Base-by-base conservation (phyloP, 1,284 basidiomycete genomes). In the Phellopilus nigrolimitatus region DNA sequence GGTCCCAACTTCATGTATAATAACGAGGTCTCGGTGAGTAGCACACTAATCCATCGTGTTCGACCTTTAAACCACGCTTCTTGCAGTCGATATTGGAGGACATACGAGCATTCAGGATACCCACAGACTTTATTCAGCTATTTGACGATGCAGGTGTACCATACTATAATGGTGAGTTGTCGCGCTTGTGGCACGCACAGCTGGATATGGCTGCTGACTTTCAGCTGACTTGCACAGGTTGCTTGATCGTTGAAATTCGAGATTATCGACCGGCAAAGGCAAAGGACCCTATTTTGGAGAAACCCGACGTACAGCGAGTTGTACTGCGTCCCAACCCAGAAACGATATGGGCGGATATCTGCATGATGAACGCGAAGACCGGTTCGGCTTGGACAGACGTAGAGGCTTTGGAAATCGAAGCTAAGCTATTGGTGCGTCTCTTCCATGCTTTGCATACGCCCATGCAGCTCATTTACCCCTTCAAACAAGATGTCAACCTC, bases 181-280 rank as follows among this genome's bases (percentile, higher is more conserved):
- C 41, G 39, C 27, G 7, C 22, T 15, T 44, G 27, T 39, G 41
- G 33, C 38, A 25, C 39, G 0, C 39, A 34, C 22, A 5, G 19
- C 17, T 17, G 10, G 22, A 13, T 42, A n/a, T n/a, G n/a, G n/a
- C n/a, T 34, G 17, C 44, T 53, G 45, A 50, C 46, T 44, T n/a
- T 17, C 6, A 21, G 43, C 48, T 43, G 8, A 17, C 41, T 15
- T 17, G 1, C 13, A 22, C 49, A 91, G 88, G 88, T 30, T 88
- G 86, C 60, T 78, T 91, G 74, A 75, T 91, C 52, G 87, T 89
- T 2, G 88, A 91, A 61, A 71, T 90, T 12, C 68, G 84, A 33
- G 86, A 91, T 62, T 85, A 85, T 59, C 73, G 85, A 9, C 78
- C 80, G 13, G 71, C 74, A 49, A 75, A 68, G 62, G 65, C 62